phyloP scores from a whole-genome alignment of 2,329 filamentous ascomycete species.

The Teratosphaeria pseudoeucalypti region DNA sequence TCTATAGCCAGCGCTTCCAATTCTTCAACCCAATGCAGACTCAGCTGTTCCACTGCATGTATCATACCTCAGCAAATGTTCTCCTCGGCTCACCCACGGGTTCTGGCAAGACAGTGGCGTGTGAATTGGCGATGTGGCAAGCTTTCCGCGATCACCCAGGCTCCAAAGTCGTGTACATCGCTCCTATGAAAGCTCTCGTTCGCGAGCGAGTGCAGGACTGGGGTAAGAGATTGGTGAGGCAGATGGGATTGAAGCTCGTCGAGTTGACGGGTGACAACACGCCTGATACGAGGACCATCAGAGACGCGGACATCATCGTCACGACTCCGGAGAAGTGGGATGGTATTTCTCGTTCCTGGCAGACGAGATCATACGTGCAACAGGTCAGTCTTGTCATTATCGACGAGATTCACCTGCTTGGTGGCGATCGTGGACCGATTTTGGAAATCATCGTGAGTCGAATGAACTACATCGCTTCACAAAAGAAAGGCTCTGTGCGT shows the following conservation, averaged over 20 bases:
- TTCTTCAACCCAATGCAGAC: conserved; percentile 99
- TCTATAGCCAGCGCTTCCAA: conserved; percentile 81
- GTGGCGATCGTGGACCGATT: conserved; percentile 92
- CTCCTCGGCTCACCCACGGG: conserved; percentile 91
- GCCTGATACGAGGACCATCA: conserved; percentile 88
- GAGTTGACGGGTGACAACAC: conserved; percentile 98
- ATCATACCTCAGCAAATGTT: conserved; percentile 85
- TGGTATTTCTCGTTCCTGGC: conserved; percentile 97
- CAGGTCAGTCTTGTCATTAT: conserved; percentile 96
- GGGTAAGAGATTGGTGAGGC: conserved; percentile 67
- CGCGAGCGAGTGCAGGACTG: conserved; percentile 94
- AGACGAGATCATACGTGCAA: conserved; percentile 89
- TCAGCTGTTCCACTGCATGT: conserved; percentile 93
- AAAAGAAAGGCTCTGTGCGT: conserved; percentile 79
- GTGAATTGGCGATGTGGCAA: conserved; percentile 98
- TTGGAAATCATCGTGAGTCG: conserved; percentile 85
- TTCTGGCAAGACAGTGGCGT: conserved; percentile 93
- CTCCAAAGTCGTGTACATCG: conserved; percentile 97
- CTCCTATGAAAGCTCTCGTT: conserved; percentile 97
- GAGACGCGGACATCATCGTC: conserved; percentile 93
- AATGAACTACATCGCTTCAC: conserved; percentile 98
- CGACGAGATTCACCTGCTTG: conserved; percentile 95
- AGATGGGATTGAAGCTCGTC: conserved; percentile 81
- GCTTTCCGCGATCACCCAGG: conserved; percentile 82
- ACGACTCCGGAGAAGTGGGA: conserved; percentile 99